These are phyloP conservation scores for Stephania yunnanensis DNA, from an alignment of 164 flowering plant genomes.

Conservation along the genomic window DNA sequence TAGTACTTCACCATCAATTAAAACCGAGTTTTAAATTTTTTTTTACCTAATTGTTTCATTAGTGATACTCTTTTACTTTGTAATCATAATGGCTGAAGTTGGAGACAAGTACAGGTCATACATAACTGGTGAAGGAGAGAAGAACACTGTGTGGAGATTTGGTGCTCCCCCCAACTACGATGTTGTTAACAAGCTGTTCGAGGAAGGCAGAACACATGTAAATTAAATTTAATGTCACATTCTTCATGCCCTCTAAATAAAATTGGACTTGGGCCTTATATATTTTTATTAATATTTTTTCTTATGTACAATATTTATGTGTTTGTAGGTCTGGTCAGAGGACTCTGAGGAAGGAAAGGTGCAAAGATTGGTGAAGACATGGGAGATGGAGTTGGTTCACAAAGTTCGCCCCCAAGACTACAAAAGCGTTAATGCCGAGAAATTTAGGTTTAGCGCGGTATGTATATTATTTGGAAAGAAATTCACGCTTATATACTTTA, in stretches of 20 bases:
- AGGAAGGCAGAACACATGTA: slow-evolving; percentile 53
- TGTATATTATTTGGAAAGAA: not conserved
- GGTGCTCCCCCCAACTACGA: slow-evolving; percentile 70
- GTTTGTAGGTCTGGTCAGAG: slow-evolving; percentile 61
- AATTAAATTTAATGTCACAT: not conserved
- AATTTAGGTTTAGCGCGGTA: slow-evolving; percentile 43
- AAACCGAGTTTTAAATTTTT: not conserved
- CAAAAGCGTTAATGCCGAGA: slow-evolving; percentile 37
- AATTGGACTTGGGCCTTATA: not conserved
- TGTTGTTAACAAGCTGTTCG: slow-evolving; percentile 57
- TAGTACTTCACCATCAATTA: not conserved
- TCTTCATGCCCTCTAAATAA: too few relatives aligned
- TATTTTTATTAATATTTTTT: not conserved
- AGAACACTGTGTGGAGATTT: slow-evolving; percentile 53
- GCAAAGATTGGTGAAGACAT: slow-evolving; percentile 63
- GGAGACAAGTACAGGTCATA: slow-evolving; percentile 55
- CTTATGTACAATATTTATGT: too few relatives aligned
- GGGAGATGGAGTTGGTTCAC: slow-evolving; percentile 85
- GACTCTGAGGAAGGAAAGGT: slow-evolving; percentile 65
- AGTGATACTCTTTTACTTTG: not conserved
- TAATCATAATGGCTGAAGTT: slow-evolving; percentile 6
- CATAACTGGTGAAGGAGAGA: slow-evolving; percentile 43
- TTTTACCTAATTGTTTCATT: not conserved
- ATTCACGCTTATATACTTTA: too few relatives aligned
- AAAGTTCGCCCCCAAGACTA: slow-evolving; percentile 35